Evolutionary conservation across 2,329 filamentous ascomycete genomes (phyloP).

Genomic region (Juglanconis juglandina): DNA sequence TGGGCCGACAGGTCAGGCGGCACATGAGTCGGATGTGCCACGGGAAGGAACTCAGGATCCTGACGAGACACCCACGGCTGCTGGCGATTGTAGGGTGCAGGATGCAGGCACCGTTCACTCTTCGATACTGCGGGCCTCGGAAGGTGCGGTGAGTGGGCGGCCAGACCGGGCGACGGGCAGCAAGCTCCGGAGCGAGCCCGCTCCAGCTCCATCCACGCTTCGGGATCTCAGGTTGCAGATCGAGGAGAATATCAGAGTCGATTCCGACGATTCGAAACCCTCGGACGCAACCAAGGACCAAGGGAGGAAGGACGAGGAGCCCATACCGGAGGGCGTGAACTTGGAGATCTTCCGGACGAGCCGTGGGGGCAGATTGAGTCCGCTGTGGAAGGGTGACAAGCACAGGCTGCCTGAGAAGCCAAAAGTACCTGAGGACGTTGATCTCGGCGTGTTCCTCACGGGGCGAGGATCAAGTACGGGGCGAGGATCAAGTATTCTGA

Average conservation of each 20-base stretch:
- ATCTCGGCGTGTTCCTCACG: not conserved
- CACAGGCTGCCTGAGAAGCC: not conserved
- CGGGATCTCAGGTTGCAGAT: not conserved
- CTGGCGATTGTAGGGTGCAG: not conserved
- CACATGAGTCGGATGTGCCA: not conserved
- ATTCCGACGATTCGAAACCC: not conserved
- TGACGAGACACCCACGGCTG: not conserved
- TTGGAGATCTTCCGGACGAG: slow-evolving; percentile 17
- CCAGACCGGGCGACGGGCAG: not conserved
- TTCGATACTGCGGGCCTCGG: not conserved
- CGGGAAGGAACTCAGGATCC: not conserved
- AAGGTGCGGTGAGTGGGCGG: not conserved
- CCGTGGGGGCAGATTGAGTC: slow-evolving; percentile 8
- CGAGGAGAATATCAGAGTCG: not conserved
- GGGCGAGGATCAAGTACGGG: not conserved
- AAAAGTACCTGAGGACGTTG: not conserved
- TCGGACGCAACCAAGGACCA: not conserved
- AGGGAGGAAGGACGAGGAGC: not conserved
- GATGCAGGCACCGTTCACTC: not conserved
- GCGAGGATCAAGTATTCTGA: slow-evolving; percentile 2
- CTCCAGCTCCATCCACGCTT: not conserved
- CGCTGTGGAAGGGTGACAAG: slow-evolving; percentile 17
- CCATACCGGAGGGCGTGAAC: slow-evolving; percentile 8
- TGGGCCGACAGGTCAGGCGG: too few relatives aligned
- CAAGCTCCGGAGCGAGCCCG: not conserved